These are phyloP conservation scores for Cicer judaicum DNA, from an alignment of 306 rosid genomes.

Conservation along the genomic window DNA sequence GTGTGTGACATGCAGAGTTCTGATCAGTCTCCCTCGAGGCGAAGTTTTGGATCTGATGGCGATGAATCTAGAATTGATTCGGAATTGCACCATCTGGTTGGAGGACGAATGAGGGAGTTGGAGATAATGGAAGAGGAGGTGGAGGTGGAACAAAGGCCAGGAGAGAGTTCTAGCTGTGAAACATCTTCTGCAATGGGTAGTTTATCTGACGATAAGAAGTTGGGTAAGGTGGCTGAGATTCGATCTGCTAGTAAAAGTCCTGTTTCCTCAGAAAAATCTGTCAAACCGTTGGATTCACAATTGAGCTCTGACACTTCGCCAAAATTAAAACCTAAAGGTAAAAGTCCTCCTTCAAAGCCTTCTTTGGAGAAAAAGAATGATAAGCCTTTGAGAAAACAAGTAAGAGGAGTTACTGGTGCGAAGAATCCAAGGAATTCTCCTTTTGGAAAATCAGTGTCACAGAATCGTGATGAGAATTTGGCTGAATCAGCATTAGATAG, in stretches of 20 bases:
- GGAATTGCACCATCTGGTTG: constrained; percentile 86
- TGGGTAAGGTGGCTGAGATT: constrained; percentile 52
- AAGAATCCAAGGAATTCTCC: constrained; percentile 65
- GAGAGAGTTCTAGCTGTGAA: constrained; percentile 57
- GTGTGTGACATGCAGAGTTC: constrained; percentile 99
- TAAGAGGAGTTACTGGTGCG: constrained; percentile 46
- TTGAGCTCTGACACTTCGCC: constrained; percentile 48
- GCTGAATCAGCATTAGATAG: constrained; percentile 54
- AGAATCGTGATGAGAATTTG: constrained; percentile 52
- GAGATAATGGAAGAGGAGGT: constrained; percentile 92
- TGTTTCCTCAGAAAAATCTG: constrained; percentile 55
- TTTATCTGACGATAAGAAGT: constrained; percentile 54
- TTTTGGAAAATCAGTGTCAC: constrained; percentile 49
- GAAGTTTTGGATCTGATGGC: constrained; percentile 87
- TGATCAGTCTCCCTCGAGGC: constrained; percentile 86
- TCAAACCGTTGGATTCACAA: constrained; percentile 49
- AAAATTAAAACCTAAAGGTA: constrained; percentile 64
- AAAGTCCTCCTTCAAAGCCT: constrained; percentile 59
- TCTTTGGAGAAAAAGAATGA: constrained; percentile 51
- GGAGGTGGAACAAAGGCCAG: constrained; percentile 56
- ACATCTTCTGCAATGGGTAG: constrained; percentile 57
- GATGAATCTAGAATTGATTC: constrained; percentile 97
- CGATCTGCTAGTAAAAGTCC: constrained; percentile 59
- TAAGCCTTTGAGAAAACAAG: constrained; percentile 59
- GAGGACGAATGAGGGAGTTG: constrained; percentile 92